phyloP scores from a whole-genome alignment of 2,329 filamentous ascomycete genomes.

The Penicillium sclerotigenum region DNA sequence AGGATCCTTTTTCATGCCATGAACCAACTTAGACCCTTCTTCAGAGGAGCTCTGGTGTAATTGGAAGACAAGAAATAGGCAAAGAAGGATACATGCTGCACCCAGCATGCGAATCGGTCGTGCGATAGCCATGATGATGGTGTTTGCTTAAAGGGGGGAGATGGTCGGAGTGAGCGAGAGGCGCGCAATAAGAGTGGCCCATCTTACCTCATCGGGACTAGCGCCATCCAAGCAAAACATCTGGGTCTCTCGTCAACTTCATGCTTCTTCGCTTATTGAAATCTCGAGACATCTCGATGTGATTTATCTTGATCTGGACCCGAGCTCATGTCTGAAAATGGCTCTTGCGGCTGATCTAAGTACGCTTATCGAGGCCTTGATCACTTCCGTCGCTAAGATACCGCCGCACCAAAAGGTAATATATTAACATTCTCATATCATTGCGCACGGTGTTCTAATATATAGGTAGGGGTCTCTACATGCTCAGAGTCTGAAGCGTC shows the following conservation, averaged over 20 bases:
- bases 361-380: constrained; percentile 66
- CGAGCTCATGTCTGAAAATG: constrained; percentile 50
- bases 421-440: constrained; percentile 1
- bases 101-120: constrained; percentile 78
- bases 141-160: constrained; percentile 22
- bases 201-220: constrained; percentile 29
- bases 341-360: constrained; percentile 65
- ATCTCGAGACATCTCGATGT: not conserved
- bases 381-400: constrained; percentile 60
- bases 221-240: constrained; percentile 17
- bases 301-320: not conserved
- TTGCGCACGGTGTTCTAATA: constrained; percentile 3
- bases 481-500: constrained; percentile 31
- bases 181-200: constrained; percentile 14
- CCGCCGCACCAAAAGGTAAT: constrained; percentile 48
- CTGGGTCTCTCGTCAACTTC: constrained; percentile 3
- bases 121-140: constrained; percentile 70
- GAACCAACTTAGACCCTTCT: constrained; percentile 45
- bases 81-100: constrained; percentile 66
- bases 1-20: constrained; percentile 73
- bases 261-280: not conserved
- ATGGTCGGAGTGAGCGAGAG: constrained; percentile 12
- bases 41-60: constrained; percentile 58
- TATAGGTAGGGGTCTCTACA: constrained; percentile 28
- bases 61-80: constrained; percentile 75